Evolutionary conservation across 2,329 filamentous ascomycete species (phyloP).

Genomic region (Pseudocercospora cruenta): DNA sequence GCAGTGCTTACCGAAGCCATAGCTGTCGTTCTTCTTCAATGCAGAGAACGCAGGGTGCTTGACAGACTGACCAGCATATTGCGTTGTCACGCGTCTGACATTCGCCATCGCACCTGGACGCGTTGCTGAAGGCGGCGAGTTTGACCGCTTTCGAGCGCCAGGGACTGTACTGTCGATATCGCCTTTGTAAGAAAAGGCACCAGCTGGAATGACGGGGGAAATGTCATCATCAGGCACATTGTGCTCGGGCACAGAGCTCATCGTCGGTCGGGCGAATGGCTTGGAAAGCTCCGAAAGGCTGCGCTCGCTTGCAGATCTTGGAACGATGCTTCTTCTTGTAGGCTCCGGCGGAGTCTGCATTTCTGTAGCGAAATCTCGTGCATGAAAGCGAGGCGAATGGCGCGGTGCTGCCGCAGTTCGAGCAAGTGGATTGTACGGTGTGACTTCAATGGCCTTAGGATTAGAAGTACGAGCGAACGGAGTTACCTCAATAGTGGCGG

Average conservation of each 20-base stretch:
- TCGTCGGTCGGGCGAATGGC: slow-evolving; percentile 28
- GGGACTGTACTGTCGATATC: slow-evolving; percentile 27
- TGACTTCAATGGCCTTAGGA: neutral
- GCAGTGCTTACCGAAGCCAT: slow-evolving; percentile 32
- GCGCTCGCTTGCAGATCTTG: slow-evolving; percentile 26
- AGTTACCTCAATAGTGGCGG: neutral
- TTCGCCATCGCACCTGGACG: slow-evolving; percentile 12
- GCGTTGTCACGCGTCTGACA: slow-evolving; percentile 20
- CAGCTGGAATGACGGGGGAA: slow-evolving; percentile 16
- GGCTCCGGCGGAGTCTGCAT: slow-evolving; percentile 2
- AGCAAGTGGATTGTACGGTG: neutral
- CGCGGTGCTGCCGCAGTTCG: neutral
- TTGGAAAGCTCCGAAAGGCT: slow-evolving; percentile 29
- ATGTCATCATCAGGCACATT: slow-evolving; percentile 23
- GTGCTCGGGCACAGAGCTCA: slow-evolving; percentile 34
- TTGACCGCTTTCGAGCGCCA: slow-evolving; percentile 14
- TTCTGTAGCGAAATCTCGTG: slow-evolving; percentile 10
- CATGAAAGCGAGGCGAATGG: slow-evolving; percentile 7
- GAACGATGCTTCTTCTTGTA: slow-evolving; percentile 2
- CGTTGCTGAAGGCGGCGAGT: slow-evolving; percentile 14
- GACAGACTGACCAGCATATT: slow-evolving; percentile 14
- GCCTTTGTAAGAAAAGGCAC: slow-evolving; percentile 34
- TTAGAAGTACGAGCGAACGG: neutral
- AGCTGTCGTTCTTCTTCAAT: slow-evolving; percentile 28
- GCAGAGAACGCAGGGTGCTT: slow-evolving; percentile 19